Percentiles rank a stretch among this genome's conserved stretches.
phyloP scores from a whole-genome alignment of 2,329 filamentous ascomycete species.

The Dothidotthia symphoricarpi region DNA sequence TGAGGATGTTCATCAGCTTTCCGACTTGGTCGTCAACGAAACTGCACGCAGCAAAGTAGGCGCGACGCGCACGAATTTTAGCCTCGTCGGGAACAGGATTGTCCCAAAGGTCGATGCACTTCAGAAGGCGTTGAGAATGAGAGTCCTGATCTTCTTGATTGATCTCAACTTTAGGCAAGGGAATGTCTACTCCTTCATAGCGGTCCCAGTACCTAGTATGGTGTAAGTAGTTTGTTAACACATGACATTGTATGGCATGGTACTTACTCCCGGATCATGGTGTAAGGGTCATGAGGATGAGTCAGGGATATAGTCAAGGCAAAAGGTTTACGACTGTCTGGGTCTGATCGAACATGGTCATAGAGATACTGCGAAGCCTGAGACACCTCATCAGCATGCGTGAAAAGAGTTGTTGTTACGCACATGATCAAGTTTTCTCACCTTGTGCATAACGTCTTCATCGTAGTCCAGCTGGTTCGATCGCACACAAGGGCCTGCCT shows the following conservation, averaged over 20 bases:
- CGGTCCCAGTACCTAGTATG: slow-evolving; percentile 70
- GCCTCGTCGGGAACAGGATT: slow-evolving; percentile 81
- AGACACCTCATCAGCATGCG: slow-evolving; percentile 7
- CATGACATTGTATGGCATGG: too few relatives aligned
- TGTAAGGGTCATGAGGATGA: slow-evolving; percentile 92
- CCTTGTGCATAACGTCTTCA: slow-evolving; percentile 89
- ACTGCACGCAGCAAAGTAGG: slow-evolving; percentile 90
- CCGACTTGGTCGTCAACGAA: slow-evolving; percentile 94
- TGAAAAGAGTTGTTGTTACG: slow-evolving; percentile 48
- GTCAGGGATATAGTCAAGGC: slow-evolving; percentile 89
- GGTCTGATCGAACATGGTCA: slow-evolving; percentile 80
- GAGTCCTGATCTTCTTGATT: slow-evolving; percentile 78
- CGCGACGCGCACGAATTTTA: slow-evolving; percentile 78
- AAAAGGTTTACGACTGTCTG: slow-evolving; percentile 69
- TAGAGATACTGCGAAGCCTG: slow-evolving; percentile 81
- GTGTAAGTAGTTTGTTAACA: too few relatives aligned
- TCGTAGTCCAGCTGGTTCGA: slow-evolving; percentile 97
- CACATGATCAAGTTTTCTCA: slow-evolving; percentile 12
- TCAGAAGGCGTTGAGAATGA: slow-evolving; percentile 82
- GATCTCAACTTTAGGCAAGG: slow-evolving; percentile 74
- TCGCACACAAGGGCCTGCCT: slow-evolving; percentile 82
- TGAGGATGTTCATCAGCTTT: slow-evolving; percentile 72
- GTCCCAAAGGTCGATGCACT: slow-evolving; percentile 83
- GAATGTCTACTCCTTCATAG: slow-evolving; percentile 86
- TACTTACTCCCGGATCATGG: slow-evolving; percentile 71